Percentiles rank a stretch among this genome's conserved stretches.
Evolutionary conservation across 2,329 filamentous ascomycete species (phyloP).

Genomic region (Xenoacremonium recifei): DNA sequence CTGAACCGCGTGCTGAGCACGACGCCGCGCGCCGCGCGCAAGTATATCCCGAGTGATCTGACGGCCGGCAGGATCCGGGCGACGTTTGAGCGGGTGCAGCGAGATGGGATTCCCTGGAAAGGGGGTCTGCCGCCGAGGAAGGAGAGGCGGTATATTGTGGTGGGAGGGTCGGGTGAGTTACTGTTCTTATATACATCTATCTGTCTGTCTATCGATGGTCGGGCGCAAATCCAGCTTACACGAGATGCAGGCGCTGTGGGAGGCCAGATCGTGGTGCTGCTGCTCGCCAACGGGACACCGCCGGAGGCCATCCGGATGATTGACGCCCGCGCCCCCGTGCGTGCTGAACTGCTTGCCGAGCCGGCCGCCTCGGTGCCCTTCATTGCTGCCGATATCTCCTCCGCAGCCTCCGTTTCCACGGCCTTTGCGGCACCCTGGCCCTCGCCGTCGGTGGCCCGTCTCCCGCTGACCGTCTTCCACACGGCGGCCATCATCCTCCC

Average conservation of each 20-base stretch:
- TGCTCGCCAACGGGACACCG: slow-evolving; percentile 51
- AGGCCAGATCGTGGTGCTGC: slow-evolving; percentile 51
- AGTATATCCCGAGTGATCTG: slow-evolving; percentile 31
- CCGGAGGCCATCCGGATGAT: slow-evolving; percentile 52
- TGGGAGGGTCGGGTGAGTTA: slow-evolving; percentile 45
- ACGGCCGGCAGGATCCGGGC: slow-evolving; percentile 33
- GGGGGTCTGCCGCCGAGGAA: slow-evolving; percentile 38
- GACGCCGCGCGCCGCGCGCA: slow-evolving; percentile 35
- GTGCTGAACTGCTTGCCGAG: slow-evolving; percentile 39
- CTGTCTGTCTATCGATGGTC: no score
- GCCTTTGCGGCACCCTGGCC: slow-evolving; percentile 51
- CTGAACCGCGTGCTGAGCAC: slow-evolving; percentile 36
- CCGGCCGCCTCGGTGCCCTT: slow-evolving; percentile 38
- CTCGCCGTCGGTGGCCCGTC: slow-evolving; percentile 28
- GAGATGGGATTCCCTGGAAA: slow-evolving; percentile 37
- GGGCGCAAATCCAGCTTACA: no score
- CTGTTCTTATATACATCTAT: no score
- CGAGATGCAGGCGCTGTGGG: slow-evolving; percentile 49
- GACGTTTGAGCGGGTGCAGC: slow-evolving; percentile 33
- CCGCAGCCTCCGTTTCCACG: slow-evolving; percentile 37
- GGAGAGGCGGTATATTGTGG: slow-evolving; percentile 43
- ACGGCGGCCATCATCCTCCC: slow-evolving; percentile 54
- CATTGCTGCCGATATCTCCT: slow-evolving; percentile 49
- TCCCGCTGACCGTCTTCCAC: slow-evolving; percentile 57
- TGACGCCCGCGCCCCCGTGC: slow-evolving; percentile 46